Evolutionary conservation across 2,329 filamentous ascomycete species (phyloP), one percentile per base, ranked within the genome.

Genomic region (Sclerotiophoma versabilis): DNA sequence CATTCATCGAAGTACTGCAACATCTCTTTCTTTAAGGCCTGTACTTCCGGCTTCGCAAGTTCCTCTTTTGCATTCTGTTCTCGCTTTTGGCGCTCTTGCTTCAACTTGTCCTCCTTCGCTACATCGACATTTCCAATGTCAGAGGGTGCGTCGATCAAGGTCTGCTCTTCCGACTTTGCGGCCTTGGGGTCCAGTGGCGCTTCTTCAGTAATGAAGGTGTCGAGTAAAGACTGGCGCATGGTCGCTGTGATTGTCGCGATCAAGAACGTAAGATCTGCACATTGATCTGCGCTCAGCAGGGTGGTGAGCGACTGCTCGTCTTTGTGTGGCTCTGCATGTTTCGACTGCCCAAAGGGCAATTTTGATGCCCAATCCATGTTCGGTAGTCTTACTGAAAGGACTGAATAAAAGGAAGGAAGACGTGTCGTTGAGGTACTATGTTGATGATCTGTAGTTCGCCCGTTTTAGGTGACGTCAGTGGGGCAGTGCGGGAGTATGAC

Each of bases 1-100:
- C 93, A 98, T 60, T 91, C 88, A 53, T 89, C 86, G 70, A 93
- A 96, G 69, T 88, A 87, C 6, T 81, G 77, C 5, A 96, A 71
- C 1, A 87, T 83, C 48, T 89, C 87, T 58, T 84, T 86, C 77
- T 87, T 92, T 64, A 92, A 75, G 64, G 91, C 87, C 52, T 82
- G 77, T 57, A 88, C 81, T 48, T 80, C 79, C 3, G 77, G 76
- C 3, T 76, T 76, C 15, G 77, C 78, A 9, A 85, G 70, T 55
- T 84, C 83, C 59, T 81, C 80, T 65, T 79, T 66, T 7, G 70
- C 66, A 49, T 72, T 70, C 58, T 70, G 55, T 47, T 73, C 68
- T 8, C 72, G 65, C n/a, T 64, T 60, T 29, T 62, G 39, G 32
- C 57, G 60, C 42, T 72, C 69, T 45, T 74, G 71, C 44, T 57